Conservation (phyloP, 2,329 filamentous ascomycete genomes). For the Aspergillus ustus region DNA sequence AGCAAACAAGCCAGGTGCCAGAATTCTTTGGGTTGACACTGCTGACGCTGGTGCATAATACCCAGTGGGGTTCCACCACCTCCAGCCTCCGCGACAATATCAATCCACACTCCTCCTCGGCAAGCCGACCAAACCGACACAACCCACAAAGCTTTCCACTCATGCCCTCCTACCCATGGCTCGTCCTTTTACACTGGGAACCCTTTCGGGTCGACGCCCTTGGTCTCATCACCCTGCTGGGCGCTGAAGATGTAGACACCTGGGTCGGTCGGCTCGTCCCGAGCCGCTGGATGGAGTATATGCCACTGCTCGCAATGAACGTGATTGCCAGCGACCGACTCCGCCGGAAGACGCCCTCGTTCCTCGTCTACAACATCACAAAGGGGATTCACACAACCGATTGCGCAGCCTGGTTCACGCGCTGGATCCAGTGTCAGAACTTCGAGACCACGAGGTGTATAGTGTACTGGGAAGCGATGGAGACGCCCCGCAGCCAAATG, state of each 20-base stretch:
- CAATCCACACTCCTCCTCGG: no score
- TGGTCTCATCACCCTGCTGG: background rate
- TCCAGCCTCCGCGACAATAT: no score
- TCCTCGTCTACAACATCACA: background rate
- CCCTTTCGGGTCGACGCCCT: constrained; percentile 4
- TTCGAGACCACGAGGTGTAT: background rate
- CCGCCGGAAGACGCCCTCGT: background rate
- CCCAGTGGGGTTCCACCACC: no score
- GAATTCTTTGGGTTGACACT: no score
- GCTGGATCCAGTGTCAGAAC: background rate
- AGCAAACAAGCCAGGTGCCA: no score
- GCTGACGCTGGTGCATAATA: no score
- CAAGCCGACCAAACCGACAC: no score
- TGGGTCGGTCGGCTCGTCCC: background rate
- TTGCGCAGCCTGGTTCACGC: background rate
- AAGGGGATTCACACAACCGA: background rate
- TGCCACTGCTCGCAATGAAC: background rate
- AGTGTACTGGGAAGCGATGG: background rate
- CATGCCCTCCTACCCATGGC: background rate
- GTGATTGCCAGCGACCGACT: background rate
- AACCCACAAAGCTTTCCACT: no score
- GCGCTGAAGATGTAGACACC: background rate
- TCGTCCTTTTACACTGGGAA: background rate
- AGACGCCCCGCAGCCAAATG: background rate
- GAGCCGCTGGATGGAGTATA: constrained; percentile 2